A percentile compares a stretch with the other conserved stretches of the same genome.
These are phyloP conservation scores for Chytridium lagenaria DNA, from an alignment of 371 early-diverging fungal species.

Conservation along the genomic window DNA sequence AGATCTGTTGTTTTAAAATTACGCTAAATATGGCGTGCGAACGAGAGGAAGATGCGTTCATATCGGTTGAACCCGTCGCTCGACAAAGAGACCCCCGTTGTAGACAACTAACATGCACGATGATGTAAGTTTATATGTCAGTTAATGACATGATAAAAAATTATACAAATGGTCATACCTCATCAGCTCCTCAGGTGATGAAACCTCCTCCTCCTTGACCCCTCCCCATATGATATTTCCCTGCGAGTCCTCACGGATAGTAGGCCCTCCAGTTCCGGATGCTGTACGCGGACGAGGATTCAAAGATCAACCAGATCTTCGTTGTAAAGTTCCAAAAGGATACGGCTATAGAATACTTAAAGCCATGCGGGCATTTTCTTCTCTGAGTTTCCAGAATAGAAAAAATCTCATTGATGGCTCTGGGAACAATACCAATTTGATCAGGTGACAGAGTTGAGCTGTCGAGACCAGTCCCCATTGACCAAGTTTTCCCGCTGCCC, in stretches of 20 bases:
- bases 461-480: constrained; percentile 61
- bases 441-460: constrained; percentile 46
- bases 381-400: constrained; percentile 37
- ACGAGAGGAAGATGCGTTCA: constrained; percentile 96
- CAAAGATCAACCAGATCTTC: constrained; percentile 62
- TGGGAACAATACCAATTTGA: constrained; percentile 80
- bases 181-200: constrained; percentile 78
- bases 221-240: constrained; percentile 92
- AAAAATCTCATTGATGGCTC: constrained; percentile 84
- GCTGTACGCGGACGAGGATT: constrained; percentile 51
- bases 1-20: constrained; percentile 61
- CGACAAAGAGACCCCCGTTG: constrained; percentile 56
- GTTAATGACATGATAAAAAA: background rate
- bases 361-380: constrained; percentile 21
- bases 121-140: background rate
- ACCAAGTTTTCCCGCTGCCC: constrained; percentile 86
- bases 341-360: constrained; percentile 52
- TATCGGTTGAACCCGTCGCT: constrained; percentile 93
- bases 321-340: constrained; percentile 75
- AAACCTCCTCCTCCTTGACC: constrained; percentile 81
- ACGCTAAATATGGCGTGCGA: constrained; percentile 99
- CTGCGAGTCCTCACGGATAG: constrained; percentile 89
- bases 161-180: constrained; percentile 42
- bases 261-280: constrained; percentile 49
- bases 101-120: constrained; percentile 22